Base-by-base conservation (phyloP, 108 stramenopile genomes). In the Cylindrotheca fusiformis region DNA sequence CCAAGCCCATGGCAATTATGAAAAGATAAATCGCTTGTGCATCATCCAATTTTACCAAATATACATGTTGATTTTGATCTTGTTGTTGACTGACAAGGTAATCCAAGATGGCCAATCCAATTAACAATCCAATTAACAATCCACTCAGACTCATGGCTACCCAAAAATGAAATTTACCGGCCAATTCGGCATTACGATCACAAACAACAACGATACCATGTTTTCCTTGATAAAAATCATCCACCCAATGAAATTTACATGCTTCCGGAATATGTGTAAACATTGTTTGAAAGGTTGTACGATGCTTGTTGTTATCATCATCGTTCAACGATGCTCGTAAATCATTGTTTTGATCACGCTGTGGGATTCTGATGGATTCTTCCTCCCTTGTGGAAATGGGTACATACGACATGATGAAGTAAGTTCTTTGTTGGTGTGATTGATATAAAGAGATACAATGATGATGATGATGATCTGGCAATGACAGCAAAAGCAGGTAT, bases 211-310 rank as follows among this genome's bases (percentile, higher is more conserved):
- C 33, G 24, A 63, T 52, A 1, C 52, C 63, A 33, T 51, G 52
- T 33, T 63, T 63, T 3, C 63, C 63, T 23, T 63, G 48, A 53
- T 63, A 63, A 24, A 63, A 63, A 4, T 47, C 27, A 52, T 63
- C 63, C 0, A 25, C 22, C 63, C 63, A 63, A 4, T 25, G 48
- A 4, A 63, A 33, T 20, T 63, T 23, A 36, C 63, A 32, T 6
- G 52, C 50, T 32, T 52, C 36, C 36, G 36, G 36, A 14, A 41
- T 41, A 14, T 41, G 36, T 41, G 10, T 6, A 41, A 41, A 41
- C 10, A 14, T 10, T 6, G 36, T 10, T 41, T 6, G 6, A 14
- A 41, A 41, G 36, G 14, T 41, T 6, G 36, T 41, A n/a, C n/a
- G n/a, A n/a, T n/a, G n/a, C 14, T 6, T 41, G 14, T 41, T 41